phyloP scores from a whole-genome alignment of 2,329 filamentous ascomycete species.

The Talaromyces sp. region DNA sequence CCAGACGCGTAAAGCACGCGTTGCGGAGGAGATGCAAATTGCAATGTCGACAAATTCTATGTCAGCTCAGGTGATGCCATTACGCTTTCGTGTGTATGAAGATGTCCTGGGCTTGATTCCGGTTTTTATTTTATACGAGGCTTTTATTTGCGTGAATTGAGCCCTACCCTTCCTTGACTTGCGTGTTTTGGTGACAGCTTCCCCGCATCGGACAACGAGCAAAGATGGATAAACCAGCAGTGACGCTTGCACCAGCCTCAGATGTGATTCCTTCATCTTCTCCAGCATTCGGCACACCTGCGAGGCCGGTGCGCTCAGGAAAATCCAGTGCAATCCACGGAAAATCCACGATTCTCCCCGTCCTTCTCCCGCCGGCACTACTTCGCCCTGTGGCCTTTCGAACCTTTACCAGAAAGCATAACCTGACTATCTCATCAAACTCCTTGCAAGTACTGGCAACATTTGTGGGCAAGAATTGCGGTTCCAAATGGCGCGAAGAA shows the following conservation, averaged over 20 bases:
- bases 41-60: not conserved
- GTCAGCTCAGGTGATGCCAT: not conserved
- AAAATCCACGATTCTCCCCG: conserved; percentile 65
- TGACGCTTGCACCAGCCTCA: conserved; percentile 15
- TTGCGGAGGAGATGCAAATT: not conserved
- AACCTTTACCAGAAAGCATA: conserved; percentile 96
- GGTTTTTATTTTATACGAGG: not conserved
- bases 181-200: not conserved
- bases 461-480: conserved; percentile 91
- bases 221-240: conserved; percentile 21
- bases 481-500: conserved; percentile 93
- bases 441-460: conserved; percentile 78
- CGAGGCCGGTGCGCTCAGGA: conserved; percentile 59
- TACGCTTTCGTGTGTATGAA: not conserved
- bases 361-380: conserved; percentile 80
- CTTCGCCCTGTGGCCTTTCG: conserved; percentile 88
- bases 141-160: not conserved
- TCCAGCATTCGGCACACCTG: conserved; percentile 82
- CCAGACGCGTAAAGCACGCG: not conserved
- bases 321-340: conserved; percentile 12
- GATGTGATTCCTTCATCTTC: conserved; percentile 80
- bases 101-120: not conserved
- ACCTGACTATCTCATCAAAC: conserved; percentile 82
- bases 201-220: conserved; percentile 2
- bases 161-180: not conserved